Evolutionary conservation across 176 grass and related monocot genomes (phyloP), one percentile per base, ranked within the genome.

Genomic region (Bothriochloa decipiens): DNA sequence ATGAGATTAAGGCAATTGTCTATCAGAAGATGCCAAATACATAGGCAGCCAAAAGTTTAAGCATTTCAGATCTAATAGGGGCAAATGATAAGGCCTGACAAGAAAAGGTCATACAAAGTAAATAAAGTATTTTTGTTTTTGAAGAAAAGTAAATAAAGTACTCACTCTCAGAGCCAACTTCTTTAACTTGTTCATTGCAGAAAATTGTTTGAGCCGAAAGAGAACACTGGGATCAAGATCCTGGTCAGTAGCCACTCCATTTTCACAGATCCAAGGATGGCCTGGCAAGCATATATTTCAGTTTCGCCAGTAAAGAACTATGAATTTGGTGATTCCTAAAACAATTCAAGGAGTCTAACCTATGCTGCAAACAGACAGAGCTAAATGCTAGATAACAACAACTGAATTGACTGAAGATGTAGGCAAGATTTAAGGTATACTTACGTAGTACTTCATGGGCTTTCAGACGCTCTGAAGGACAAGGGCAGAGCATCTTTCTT

Each of bases 231-330:
- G 85, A 85, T 97, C 95, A 75, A 94, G 87, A 84, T 76, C 88
- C 66, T 76, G 65, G 35, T 94, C 79, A 80, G 87, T 88, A 72
- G 88, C 79, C 35, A 83, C 79, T 89, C 90, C 90, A 72, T 94
- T 90, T 86, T 97, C 84, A 89, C 90, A 90, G 58, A 97, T 93
- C 95, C 95, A 97, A 58, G 92, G 95, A 89, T 97, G 95, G 42
- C 86, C 95, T 97, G 76, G 1, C 29, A 84, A 76, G 55, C 49
- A 81, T 28, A 52, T 33, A 86, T 62, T 72, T 77, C 35, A 75
- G 28, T 13, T 47, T 83, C n/a, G 1, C 35, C 12, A 25, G 25
- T 76, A 80, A 53, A 49, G 4, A 83, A 7, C 39, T 7, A 68
- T 7, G 55, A 50, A 29, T 50, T 40, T 55, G 15, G 14, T 43